Base-by-base conservation (phyloP, 768 basidiomycete species). In the Termitomyces sp. region DNA sequence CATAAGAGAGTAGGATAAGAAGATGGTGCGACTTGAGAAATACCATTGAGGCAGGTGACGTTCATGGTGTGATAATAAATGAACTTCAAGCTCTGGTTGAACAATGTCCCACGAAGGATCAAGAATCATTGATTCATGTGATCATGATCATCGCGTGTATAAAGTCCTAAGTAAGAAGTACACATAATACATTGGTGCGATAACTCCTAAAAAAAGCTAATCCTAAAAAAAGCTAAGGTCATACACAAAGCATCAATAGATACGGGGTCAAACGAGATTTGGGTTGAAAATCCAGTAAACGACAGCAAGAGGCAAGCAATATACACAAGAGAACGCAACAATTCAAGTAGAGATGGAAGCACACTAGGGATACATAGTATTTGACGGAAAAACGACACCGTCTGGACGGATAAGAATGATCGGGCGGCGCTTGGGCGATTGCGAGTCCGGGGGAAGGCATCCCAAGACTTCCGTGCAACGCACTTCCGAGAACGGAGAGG, bases 361-460 rank as follows among this genome's bases (percentile, higher is more conserved):
- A 46, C 55, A 72, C 80, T 83, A 92, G 36, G 90, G 90, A 78
- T 91, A 92, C 81, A 87, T 81, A 33, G 84, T 79, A 65, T 77
- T 85, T 26, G 91, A 91, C 7, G 92, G 93, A 77, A 92, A 92
- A 54, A 94, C 87, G 59, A 94, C 84, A 47, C 92, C 92, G 66
- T 95, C 92, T 10, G 83, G 80, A 51, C 92, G 84, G 56, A 94
- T 83, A 67, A 94, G 82, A 61, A 93, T 79, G 57, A 95, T 84
- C 9, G 91, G 89, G 51, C 90, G 78, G 55, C 88, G 87, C 73
- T 89, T 90, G 57, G 75, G 70, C 53, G 79, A 72, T 63, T 80
- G 84, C 49, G 77, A 76, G 63, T 90, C 89, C 3, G 89, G 88
- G 16, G 92, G 92, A 44, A 90, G 73, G 65, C 90, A 92, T 20